Percentiles rank a stretch among this genome's conserved stretches.
Evolutionary conservation across 2,329 filamentous ascomycete species (phyloP).

Genomic region (Trichoderma sp.): DNA sequence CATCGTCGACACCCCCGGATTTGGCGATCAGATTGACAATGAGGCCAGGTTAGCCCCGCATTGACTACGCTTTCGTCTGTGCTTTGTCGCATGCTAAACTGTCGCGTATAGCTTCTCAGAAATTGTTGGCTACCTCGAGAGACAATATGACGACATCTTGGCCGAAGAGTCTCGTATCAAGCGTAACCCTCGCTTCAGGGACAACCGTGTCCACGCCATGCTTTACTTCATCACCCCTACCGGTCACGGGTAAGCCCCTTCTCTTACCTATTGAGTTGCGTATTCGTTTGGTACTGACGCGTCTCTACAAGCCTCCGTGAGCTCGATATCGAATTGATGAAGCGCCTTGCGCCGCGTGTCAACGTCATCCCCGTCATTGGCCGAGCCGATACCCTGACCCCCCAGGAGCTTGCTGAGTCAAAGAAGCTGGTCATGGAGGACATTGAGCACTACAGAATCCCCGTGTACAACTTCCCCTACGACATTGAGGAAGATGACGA

Average conservation of each 20-base stretch:
- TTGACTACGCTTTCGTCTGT: background rate
- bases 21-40: constrained; percentile 98
- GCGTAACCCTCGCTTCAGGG: constrained; percentile 99
- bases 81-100: constrained; percentile 17
- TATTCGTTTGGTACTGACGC: background rate
- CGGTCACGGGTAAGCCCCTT: constrained; percentile 73
- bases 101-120: constrained; percentile 72
- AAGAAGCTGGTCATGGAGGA: constrained; percentile 99
- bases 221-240: constrained; percentile 99
- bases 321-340: constrained; percentile 99
- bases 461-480: constrained; percentile 99
- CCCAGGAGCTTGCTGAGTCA: constrained; percentile 92
- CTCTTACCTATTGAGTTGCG: background rate
- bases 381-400: constrained; percentile 95
- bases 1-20: constrained; percentile 97
- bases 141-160: constrained; percentile 99
- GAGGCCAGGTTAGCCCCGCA: constrained; percentile 72
- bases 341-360: constrained; percentile 93
- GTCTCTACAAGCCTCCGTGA: constrained; percentile 74
- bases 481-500: constrained; percentile 99
- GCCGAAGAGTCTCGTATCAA: constrained; percentile 99
- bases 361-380: constrained; percentile 99
- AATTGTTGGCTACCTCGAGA: constrained; percentile 96
- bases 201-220: constrained; percentile 97
- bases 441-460: constrained; percentile 99